Conservation (phyloP, 306 rosid genomes). For the Fagus sylvatica region DNA sequence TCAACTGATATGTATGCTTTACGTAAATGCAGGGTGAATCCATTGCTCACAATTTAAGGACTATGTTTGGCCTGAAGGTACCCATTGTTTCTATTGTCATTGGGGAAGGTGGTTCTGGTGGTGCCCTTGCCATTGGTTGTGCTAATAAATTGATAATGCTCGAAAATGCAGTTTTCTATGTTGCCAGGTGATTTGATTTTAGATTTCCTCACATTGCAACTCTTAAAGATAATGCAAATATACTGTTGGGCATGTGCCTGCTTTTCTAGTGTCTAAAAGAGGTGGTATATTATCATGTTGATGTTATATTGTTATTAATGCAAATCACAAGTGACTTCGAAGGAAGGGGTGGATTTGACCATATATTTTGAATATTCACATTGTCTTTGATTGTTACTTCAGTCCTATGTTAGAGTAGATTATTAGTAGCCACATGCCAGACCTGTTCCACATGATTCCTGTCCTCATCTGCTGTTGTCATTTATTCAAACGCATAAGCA, state of each 20-base stretch:
- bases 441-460: neutral
- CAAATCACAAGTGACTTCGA: neutral
- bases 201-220: constrained; percentile 10
- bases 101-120: constrained; percentile 99
- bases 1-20: constrained; percentile 29
- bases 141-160: constrained; percentile 94
- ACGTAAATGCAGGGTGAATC: constrained; percentile 89
- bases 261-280: constrained; percentile 20
- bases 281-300: constrained; percentile 17
- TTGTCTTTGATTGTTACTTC: constrained; percentile 15
- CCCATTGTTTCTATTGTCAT: constrained; percentile 86
- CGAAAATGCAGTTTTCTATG: constrained; percentile 96
- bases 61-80: constrained; percentile 95
- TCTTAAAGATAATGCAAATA: constrained; percentile 13
- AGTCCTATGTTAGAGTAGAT: constrained; percentile 1
- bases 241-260: constrained; percentile 7
- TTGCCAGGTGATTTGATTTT: constrained; percentile 74
- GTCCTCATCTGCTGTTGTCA: neutral
- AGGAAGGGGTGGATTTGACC: constrained; percentile 5
- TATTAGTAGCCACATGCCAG: neutral
- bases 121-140: constrained; percentile 99
- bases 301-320: constrained; percentile 1
- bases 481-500: neutral
- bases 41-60: constrained; percentile 85
- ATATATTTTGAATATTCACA: neutral